These are phyloP conservation scores for Cyberlindnera misumaiensis DNA, from an alignment of 805 yeast genomes.

Conservation along the genomic window DNA sequence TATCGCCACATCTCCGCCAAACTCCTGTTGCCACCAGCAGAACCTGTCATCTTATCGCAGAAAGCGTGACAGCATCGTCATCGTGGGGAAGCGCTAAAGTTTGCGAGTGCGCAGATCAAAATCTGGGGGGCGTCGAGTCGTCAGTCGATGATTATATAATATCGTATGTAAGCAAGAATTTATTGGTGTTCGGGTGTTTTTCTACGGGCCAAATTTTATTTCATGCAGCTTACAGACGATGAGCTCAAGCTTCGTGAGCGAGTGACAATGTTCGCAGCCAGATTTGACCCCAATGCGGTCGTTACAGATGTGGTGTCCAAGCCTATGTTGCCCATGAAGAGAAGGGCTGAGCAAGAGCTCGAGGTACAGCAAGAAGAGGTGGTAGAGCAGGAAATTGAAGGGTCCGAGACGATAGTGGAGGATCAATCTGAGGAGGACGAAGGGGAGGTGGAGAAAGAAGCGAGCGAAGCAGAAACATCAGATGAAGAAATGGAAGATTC, in stretches of 20 bases:
- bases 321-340: slow-evolving; percentile 8
- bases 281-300: slow-evolving; percentile 48
- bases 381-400: not conserved
- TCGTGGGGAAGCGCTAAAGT: no score
- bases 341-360: slow-evolving; percentile 7
- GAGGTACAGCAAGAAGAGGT: slow-evolving; percentile 2
- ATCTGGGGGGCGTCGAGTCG: no score
- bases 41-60: no score
- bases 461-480: slow-evolving; percentile 3
- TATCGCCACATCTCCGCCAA: no score
- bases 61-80: no score
- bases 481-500: slow-evolving; percentile 12
- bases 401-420: no score
- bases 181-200: not conserved
- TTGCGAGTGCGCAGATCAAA: no score
- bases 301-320: not conserved
- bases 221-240: not conserved
- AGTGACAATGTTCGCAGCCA: slow-evolving; percentile 47
- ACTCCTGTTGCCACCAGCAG: no score
- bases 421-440: no score
- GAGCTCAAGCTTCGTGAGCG: not conserved
- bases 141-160: no score
- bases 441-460: no score
- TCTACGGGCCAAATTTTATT: not conserved
- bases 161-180: no score